Evolutionary conservation across 164 flowering plant species (phyloP), one percentile per base, ranked within the genome.

Genomic region (Pachysandra terminalis): DNA sequence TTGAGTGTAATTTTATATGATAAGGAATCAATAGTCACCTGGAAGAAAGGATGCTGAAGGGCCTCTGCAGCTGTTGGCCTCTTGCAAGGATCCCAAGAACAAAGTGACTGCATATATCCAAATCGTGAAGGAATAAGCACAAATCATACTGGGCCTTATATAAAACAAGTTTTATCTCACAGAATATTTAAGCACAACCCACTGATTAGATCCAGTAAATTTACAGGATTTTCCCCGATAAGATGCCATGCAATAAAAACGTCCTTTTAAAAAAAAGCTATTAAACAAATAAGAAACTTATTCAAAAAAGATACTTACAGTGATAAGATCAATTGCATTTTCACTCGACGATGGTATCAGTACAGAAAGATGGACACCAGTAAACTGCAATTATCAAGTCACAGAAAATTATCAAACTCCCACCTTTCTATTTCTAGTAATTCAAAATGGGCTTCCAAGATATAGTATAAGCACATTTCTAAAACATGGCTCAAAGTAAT

Each of bases 301-400:
- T 40, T 40, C 10, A 41, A 54, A 28, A 65, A 3, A 1, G 55
- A 19, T 56, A 77, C 90, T 74, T 71, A 92, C 97, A 2, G 77
- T 68, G 15, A 93, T 87, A 56, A 91, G 92, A 70, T 65, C 79
- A 63, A 87, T 71, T 19, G 97, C 98, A 71, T 87, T 84, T 19
- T 73, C 74, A 79, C 94, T 86, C 8, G 88, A 96, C 37, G 90
- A 83, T 61, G 94, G 93, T 81, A n/a, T n/a, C n/a, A n/a, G n/a
- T n/a, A n/a, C n/a, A n/a, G n/a, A n/a, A n/a, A n/a, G n/a, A n/a
- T n/a, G 75, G 16, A 80, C 88, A 63, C 90, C 84, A 59, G 81
- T 45, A 64, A 81, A 76, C 98, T 93, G 88, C 75, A 79, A 77
- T n/a, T n/a, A n/a, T n/a, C n/a, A n/a, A n/a, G 55, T 12, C 40